Conservation (phyloP, 2,329 filamentous ascomycete genomes). For the Claviceps spartinae region DNA sequence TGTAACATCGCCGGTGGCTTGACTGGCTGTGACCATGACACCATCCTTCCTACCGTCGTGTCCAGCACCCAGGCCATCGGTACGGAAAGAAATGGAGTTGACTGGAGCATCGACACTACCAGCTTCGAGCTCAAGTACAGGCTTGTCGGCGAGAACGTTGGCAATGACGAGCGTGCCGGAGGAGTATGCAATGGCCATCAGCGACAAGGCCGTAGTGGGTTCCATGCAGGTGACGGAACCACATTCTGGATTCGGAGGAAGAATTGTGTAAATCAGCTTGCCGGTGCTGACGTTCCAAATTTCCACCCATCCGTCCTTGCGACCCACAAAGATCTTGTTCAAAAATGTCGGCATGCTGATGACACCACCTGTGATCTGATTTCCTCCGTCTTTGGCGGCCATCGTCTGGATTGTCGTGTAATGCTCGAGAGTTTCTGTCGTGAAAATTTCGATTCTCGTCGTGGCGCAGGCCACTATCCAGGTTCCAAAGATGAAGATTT, state of each 20-base stretch:
- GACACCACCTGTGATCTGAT: constrained; percentile 62
- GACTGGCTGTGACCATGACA: constrained; percentile 84
- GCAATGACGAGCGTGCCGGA: constrained; percentile 67
- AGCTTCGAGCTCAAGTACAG: constrained; percentile 54
- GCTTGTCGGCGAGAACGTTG: constrained; percentile 67
- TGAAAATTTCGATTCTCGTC: constrained; percentile 80
- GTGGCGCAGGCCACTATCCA: constrained; percentile 76
- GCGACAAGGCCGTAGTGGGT: constrained; percentile 67
- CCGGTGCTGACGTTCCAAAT: constrained; percentile 95
- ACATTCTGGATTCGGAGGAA: constrained; percentile 57
- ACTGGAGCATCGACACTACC: constrained; percentile 53
- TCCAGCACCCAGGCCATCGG: constrained; percentile 76
- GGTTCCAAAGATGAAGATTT: constrained; percentile 72
- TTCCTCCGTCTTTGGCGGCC: constrained; percentile 41
- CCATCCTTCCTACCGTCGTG: constrained; percentile 74
- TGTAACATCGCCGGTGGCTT: constrained; percentile 71
- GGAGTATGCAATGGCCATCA: constrained; percentile 79
- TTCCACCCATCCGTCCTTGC: constrained; percentile 78
- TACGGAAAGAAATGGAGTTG: constrained; percentile 78
- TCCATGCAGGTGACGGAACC: constrained; percentile 81
- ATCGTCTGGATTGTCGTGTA: constrained; percentile 69
- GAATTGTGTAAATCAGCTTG: constrained; percentile 80
- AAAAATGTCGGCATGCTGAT: constrained; percentile 87
- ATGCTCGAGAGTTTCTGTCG: constrained; percentile 67
- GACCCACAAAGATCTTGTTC: constrained; percentile 88